Percentiles rank a stretch among this genome's conserved stretches.
phyloP scores from a whole-genome alignment of 225 moss, liverwort and hornwort genomes.

The Sphagnum tenellum region DNA sequence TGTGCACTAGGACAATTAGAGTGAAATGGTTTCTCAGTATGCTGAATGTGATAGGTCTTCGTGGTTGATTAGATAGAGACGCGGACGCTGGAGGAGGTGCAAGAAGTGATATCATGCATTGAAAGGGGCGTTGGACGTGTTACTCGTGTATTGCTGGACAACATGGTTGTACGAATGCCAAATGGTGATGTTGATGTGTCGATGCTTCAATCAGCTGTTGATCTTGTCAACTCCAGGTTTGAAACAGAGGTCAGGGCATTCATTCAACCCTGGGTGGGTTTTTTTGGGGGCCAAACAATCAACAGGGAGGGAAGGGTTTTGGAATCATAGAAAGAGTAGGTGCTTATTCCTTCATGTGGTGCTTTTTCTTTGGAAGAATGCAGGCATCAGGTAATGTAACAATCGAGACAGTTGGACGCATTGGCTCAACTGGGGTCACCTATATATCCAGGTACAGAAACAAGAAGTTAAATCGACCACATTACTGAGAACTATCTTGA shows the following conservation, averaged over 20 bases:
- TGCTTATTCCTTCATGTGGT: neutral
- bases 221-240: conserved; percentile 55
- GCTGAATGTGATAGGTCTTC: no score
- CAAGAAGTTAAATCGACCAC: no score
- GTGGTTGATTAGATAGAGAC: conserved; percentile 27
- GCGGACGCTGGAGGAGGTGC: conserved; percentile 80
- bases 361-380: neutral
- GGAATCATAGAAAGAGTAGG: no score
- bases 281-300: no score
- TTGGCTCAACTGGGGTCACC: conserved; percentile 79
- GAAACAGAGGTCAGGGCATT: conserved; percentile 62
- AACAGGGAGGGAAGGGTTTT: no score
- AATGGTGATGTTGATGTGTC: conserved; percentile 70
- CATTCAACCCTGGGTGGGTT: neutral
- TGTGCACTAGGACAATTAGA: no score
- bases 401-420: conserved; percentile 58
- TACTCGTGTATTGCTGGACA: conserved; percentile 87
- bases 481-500: no score
- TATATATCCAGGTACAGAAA: conserved; percentile 59
- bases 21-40: no score
- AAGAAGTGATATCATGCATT: conserved; percentile 65
- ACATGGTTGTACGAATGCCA: conserved; percentile 66
- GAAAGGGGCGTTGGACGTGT: conserved; percentile 60
- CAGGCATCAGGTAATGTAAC: conserved; percentile 95
- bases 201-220: conserved; percentile 70